phyloP scores from a whole-genome alignment of 2,329 filamentous ascomycete genomes.

The Cladosporium cucumerinum region DNA sequence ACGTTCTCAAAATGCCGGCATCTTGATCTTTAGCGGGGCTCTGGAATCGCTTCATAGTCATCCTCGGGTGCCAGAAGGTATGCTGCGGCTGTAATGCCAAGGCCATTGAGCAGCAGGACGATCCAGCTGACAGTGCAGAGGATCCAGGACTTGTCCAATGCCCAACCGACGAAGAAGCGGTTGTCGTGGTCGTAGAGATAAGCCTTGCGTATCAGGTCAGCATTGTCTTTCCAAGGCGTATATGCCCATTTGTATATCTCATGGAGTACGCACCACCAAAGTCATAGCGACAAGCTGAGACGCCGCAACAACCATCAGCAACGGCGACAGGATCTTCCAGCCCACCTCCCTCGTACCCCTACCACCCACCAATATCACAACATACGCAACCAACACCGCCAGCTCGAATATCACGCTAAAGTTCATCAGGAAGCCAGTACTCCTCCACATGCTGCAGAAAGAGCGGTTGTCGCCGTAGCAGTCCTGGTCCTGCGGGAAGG shows the following conservation, averaged over 20 bases:
- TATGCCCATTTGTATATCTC: not conserved
- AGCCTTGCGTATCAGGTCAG: constrained; percentile 52
- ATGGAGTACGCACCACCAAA: constrained; percentile 64
- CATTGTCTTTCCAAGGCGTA: too few relatives aligned
- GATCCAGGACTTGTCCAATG: constrained; percentile 73
- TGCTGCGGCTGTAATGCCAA: constrained; percentile 63
- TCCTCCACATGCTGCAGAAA: constrained; percentile 92
- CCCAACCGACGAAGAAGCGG: constrained; percentile 80
- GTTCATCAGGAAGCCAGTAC: constrained; percentile 80
- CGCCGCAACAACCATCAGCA: constrained; percentile 64
- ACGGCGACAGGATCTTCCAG: constrained; percentile 69
- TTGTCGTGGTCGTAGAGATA: constrained; percentile 81
- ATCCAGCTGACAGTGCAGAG: constrained; percentile 62
- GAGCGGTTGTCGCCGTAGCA: constrained; percentile 64
- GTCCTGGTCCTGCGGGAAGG: constrained; percentile 66
- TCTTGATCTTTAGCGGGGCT: constrained; percentile 1
- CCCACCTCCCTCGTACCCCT: constrained; percentile 76
- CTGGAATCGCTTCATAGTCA: constrained; percentile 72
- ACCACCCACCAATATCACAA: constrained; percentile 73
- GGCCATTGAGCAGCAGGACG: constrained; percentile 50
- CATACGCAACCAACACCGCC: constrained; percentile 73
- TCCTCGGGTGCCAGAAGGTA: constrained; percentile 73
- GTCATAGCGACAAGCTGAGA: constrained; percentile 74
- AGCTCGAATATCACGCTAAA: constrained; percentile 80
- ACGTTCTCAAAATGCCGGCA: not conserved